Evolutionary conservation across 352 stramenopile species (phyloP).

Genomic region (Phytophthora cajani): DNA sequence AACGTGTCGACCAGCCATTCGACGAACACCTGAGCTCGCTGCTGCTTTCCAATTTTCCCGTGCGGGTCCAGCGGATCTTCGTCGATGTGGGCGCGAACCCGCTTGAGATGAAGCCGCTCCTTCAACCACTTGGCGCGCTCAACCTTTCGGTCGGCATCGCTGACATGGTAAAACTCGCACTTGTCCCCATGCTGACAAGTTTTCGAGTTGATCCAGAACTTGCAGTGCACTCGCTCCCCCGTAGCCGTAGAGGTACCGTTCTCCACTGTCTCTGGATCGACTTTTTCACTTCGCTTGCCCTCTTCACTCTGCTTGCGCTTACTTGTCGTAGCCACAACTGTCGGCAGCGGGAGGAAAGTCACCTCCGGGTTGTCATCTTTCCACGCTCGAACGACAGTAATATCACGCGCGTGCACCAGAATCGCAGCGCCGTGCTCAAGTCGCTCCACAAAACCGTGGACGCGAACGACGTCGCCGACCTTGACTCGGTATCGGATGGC

Average conservation of each 20-base stretch:
- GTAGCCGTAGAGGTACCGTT: not conserved
- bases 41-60: slow-evolving; percentile 75
- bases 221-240: slow-evolving; percentile 54
- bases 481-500: slow-evolving; percentile 67
- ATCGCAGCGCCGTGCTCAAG: slow-evolving; percentile 29
- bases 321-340: slow-evolving; percentile 30
- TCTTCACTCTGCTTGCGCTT: slow-evolving; percentile 17
- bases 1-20: slow-evolving; percentile 84
- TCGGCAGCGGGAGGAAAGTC: slow-evolving; percentile 67
- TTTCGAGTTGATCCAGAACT: slow-evolving; percentile 88
- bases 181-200: slow-evolving; percentile 71
- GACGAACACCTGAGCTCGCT: slow-evolving; percentile 73
- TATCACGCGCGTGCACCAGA: slow-evolving; percentile 55
- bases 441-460: slow-evolving; percentile 67
- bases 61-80: slow-evolving; percentile 74
- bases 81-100: slow-evolving; percentile 54
- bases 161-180: slow-evolving; percentile 72
- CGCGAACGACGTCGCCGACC: slow-evolving; percentile 70
- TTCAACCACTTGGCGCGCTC: slow-evolving; percentile 68
- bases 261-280: not conserved
- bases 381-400: slow-evolving; percentile 53
- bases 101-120: slow-evolving; percentile 68
- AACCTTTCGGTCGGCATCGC: slow-evolving; percentile 49
- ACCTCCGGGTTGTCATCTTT: slow-evolving; percentile 58
- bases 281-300: not conserved